phyloP scores from a whole-genome alignment of 176 grass and related monocot genomes.

The Musa troglodytarum region DNA sequence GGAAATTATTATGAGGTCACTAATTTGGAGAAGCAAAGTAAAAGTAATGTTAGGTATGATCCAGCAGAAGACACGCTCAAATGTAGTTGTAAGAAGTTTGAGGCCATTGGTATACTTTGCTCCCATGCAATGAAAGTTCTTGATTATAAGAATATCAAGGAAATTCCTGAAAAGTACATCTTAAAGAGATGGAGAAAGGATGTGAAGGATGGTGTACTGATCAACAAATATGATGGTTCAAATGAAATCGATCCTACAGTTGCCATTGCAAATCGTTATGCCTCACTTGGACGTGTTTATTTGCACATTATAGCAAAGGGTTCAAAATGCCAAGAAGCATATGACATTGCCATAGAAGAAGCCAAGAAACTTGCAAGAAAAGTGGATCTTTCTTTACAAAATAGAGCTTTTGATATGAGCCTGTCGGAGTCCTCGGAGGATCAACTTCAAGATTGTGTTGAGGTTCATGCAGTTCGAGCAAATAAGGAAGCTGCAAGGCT shows the following conservation, averaged over 20 bases:
- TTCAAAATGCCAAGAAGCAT: slow-evolving; percentile 31
- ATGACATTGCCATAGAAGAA: slow-evolving; percentile 28
- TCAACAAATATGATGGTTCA: slow-evolving; percentile 23
- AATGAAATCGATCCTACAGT: slow-evolving; percentile 31
- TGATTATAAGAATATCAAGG: slow-evolving; percentile 39
- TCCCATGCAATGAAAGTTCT: slow-evolving; percentile 36
- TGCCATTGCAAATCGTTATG: slow-evolving; percentile 27
- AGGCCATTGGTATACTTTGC: slow-evolving; percentile 28
- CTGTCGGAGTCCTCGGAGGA: slow-evolving; percentile 12
- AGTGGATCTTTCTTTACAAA: slow-evolving; percentile 23
- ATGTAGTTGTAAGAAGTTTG: slow-evolving; percentile 37
- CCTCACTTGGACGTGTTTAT: slow-evolving; percentile 27
- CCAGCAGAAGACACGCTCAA: slow-evolving; percentile 13
- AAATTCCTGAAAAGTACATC: slow-evolving; percentile 45
- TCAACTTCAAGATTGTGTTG: slow-evolving; percentile 8
- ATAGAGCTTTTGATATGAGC: slow-evolving; percentile 13
- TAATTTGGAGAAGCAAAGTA: slow-evolving; percentile 32
- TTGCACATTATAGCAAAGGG: slow-evolving; percentile 27
- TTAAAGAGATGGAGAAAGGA: slow-evolving; percentile 33
- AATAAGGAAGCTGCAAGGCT: slow-evolving; percentile 21
- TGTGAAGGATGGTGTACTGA: slow-evolving; percentile 10
- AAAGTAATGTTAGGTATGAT: slow-evolving; percentile 30
- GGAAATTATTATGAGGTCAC: slow-evolving; percentile 25
- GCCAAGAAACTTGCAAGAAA: slow-evolving; percentile 24
- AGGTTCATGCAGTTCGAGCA: slow-evolving; percentile 8